These are phyloP conservation scores for Tricholoma sp. DNA, from an alignment of 768 basidiomycete genomes.

Conservation along the genomic window DNA sequence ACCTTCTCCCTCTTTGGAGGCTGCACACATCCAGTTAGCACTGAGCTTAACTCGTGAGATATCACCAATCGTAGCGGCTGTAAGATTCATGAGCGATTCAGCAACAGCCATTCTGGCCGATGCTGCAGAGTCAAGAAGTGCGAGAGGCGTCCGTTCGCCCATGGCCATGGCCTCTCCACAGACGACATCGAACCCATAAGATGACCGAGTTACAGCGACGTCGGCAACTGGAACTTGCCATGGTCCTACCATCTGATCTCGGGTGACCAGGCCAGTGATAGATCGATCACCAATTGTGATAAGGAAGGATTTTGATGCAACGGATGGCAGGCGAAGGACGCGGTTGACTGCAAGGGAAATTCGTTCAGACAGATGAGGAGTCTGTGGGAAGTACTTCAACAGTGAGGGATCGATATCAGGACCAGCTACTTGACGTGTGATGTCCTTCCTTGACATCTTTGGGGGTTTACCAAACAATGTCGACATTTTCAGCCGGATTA, in stretches of 20 bases:
- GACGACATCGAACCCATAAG: slow-evolving; percentile 84
- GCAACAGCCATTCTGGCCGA: slow-evolving; percentile 96
- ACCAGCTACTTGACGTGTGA: slow-evolving; percentile 32
- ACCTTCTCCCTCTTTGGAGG: slow-evolving; percentile 85
- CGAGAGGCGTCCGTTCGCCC: slow-evolving; percentile 94
- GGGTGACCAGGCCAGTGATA: slow-evolving; percentile 88
- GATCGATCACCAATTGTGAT: slow-evolving; percentile 97
- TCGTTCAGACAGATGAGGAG: slow-evolving; percentile 36
- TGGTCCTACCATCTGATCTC: slow-evolving; percentile 99
- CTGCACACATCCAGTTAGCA: slow-evolving; percentile 99
- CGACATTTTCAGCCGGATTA: slow-evolving; percentile 89
- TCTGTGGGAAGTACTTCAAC: slow-evolving; percentile 53
- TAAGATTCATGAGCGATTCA: slow-evolving; percentile 89
- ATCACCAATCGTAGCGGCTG: slow-evolving; percentile 68
- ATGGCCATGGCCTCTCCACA: slow-evolving; percentile 97
- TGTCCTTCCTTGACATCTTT: slow-evolving; percentile 77
- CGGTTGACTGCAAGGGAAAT: slow-evolving; percentile 67
- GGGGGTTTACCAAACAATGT: slow-evolving; percentile 96
- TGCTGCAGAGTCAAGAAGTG: slow-evolving; percentile 80
- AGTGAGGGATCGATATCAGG: slow-evolving; percentile 70
- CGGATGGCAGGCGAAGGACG: slow-evolving; percentile 85
- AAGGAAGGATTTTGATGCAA: slow-evolving; percentile 94
- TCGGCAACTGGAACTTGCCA: slow-evolving; percentile 99
- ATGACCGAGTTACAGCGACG: slow-evolving; percentile 91
- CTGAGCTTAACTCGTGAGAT: slow-evolving; percentile 85